Evolutionary conservation across 768 basidiomycete species (phyloP), one percentile per base, ranked within the genome.

Genomic region (Tremella mesenterica): DNA sequence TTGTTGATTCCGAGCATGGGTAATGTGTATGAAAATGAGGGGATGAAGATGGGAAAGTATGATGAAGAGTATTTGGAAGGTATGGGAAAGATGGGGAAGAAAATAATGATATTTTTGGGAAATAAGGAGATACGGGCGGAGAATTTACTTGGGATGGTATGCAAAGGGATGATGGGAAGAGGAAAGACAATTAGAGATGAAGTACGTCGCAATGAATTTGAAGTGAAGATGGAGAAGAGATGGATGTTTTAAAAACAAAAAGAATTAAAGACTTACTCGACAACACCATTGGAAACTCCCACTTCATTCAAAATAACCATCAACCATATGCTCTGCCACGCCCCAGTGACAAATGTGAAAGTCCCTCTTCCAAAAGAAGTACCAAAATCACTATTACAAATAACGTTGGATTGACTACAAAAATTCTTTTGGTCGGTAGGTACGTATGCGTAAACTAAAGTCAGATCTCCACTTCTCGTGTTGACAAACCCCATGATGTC

Each of bases 361-460:
- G 55, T 49, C 0, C 73, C 73, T 23, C 73, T 53, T 2, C 63
- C 64, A 23, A 75, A 57, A 9, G 68, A 70, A 13, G 65, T 71
- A 0, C 74, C 74, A 57, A 56, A 61, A 43, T 59, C 45, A 1
- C 39, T 45, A 75, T 85, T 73, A 41, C 73, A 73, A 26, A 74
- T 77, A 46, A 88, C 76, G 39, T 77, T 73, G 36, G 70, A 67
- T 20, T 81, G 47, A 1, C 54, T 47, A 47, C 68, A 88, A 9
- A 89, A 65, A 31, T 73, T 43, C 28, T 57, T 80, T 5, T 81
- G 74, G 0, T 79, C 77, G 0, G 68, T 61, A 3, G 85, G 83
- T 44, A 88, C 81, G 65, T 92, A 90, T 9, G 85, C 84, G 71
- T 89, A 90, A 8, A 85, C 87, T 88, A 48, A 10, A n/a, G 20